These are phyloP conservation scores for Cinnamomum micranthum DNA, from an alignment of 164 flowering plant species.

Conservation along the genomic window DNA sequence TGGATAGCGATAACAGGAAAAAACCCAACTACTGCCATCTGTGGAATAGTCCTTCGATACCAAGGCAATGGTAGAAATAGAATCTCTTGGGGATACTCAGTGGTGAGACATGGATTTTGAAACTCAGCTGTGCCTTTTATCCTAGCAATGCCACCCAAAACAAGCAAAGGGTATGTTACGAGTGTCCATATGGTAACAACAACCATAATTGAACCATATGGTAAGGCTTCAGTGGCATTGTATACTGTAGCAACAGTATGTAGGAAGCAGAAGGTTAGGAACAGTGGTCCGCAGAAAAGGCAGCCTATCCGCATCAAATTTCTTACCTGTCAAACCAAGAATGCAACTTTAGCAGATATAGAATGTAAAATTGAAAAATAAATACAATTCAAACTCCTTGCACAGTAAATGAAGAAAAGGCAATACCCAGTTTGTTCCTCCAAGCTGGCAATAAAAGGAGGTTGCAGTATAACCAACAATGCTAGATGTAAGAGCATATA, in stretches of 20 bases:
- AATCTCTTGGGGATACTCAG: conserved; percentile 26
- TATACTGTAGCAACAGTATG: conserved; percentile 29
- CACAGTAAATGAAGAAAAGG: background rate
- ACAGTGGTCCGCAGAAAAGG: conserved; percentile 27
- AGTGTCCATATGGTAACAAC: conserved; percentile 28
- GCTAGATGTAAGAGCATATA: too few species aligned
- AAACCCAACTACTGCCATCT: conserved; percentile 25
- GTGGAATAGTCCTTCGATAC: conserved; percentile 27
- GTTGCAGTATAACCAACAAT: conserved; percentile 28
- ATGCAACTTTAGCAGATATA: background rate
- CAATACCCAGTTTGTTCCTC: conserved; percentile 28
- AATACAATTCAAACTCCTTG: background rate
- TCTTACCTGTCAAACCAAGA: conserved; percentile 17
- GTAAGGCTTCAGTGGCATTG: conserved; percentile 31
- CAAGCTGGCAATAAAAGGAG: conserved; percentile 24
- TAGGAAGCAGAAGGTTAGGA: conserved; percentile 27
- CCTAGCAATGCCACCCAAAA: conserved; percentile 32
- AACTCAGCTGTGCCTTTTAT: conserved; percentile 28
- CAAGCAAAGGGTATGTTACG: conserved; percentile 28
- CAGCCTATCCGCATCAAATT: conserved; percentile 26
- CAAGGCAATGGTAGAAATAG: conserved; percentile 26
- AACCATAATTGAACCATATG: conserved; percentile 26
- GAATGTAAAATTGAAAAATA: background rate
- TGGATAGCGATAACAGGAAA: too few species aligned
- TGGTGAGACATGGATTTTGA: conserved; percentile 31